Evolutionary conservation across 306 rosid genomes (phyloP).

Genomic region (Cucurbita ficifolia): DNA sequence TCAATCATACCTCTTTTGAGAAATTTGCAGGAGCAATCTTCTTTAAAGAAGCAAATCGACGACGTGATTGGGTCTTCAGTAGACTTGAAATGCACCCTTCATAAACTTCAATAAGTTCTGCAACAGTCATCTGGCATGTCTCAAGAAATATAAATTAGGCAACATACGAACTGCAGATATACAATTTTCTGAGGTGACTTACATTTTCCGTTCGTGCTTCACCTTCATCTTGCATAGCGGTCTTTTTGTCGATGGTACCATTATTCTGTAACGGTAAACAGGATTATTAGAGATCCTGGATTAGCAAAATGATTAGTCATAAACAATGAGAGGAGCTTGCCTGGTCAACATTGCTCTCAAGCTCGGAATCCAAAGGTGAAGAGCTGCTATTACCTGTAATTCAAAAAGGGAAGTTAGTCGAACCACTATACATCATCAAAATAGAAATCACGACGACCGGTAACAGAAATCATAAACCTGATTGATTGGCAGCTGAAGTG

Average conservation of each 20-base stretch:
- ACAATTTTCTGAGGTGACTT: conserved; percentile 6
- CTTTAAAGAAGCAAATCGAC: conserved; percentile 58
- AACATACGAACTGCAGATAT: background rate
- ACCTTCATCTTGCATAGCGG: conserved; percentile 24
- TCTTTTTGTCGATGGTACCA: conserved; percentile 23
- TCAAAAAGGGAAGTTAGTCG: conserved; percentile 16
- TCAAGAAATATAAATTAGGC: conserved; percentile 10
- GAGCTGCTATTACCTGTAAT: conserved; percentile 40
- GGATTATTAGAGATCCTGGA: conserved; percentile 18
- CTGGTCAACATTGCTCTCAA: conserved; percentile 37
- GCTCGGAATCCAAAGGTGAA: conserved; percentile 33
- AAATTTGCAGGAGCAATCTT: conserved; percentile 76
- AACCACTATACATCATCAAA: background rate
- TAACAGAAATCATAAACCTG: conserved; percentile 31
- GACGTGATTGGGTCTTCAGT: conserved; percentile 40
- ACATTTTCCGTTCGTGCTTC: conserved; percentile 44
- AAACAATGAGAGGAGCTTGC: conserved; percentile 26
- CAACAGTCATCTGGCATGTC: conserved; percentile 60
- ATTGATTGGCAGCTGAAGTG: conserved; percentile 19
- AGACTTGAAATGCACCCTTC: conserved; percentile 67
- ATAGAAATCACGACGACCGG: background rate
- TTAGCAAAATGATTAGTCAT: background rate
- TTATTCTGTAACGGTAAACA: conserved; percentile 45
- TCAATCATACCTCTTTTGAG: conserved; percentile 45
- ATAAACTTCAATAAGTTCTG: conserved; percentile 60